phyloP scores from a whole-genome alignment of 1,284 basidiomycete genomes.

The Irpex lacteus region DNA sequence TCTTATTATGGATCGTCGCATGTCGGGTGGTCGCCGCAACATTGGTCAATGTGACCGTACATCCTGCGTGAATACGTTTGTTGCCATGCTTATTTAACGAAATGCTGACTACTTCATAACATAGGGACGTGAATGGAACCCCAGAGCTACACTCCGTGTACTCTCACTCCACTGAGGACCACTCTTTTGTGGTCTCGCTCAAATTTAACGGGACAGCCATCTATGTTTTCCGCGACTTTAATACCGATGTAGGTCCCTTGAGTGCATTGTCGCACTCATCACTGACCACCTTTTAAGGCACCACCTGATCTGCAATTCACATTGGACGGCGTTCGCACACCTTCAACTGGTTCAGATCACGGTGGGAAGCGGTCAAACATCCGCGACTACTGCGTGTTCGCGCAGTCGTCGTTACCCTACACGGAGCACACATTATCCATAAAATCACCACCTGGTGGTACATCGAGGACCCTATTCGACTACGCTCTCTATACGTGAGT shows the following conservation, averaged over 20 bases:
- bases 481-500: not conserved
- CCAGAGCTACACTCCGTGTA: not conserved
- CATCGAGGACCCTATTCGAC: not conserved
- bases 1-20: not conserved
- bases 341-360: not conserved
- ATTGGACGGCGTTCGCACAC: not conserved
- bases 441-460: not conserved
- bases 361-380: not conserved
- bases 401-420: not conserved
- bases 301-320: not conserved
- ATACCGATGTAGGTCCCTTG: not conserved
- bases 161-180: not conserved
- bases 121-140: not conserved
- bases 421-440: not conserved
- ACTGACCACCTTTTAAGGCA: not conserved
- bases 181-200: not conserved
- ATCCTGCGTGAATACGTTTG: not conserved
- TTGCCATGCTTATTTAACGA: not conserved
- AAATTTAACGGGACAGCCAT: not conserved
- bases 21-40: not conserved
- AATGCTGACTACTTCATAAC: not conserved
- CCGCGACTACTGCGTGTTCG: not conserved
- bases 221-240: not conserved
- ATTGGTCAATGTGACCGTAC: not conserved
- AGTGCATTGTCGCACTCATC: not conserved